phyloP scores from a whole-genome alignment of 1,284 basidiomycete genomes.

The Rhodotorula sp. region DNA sequence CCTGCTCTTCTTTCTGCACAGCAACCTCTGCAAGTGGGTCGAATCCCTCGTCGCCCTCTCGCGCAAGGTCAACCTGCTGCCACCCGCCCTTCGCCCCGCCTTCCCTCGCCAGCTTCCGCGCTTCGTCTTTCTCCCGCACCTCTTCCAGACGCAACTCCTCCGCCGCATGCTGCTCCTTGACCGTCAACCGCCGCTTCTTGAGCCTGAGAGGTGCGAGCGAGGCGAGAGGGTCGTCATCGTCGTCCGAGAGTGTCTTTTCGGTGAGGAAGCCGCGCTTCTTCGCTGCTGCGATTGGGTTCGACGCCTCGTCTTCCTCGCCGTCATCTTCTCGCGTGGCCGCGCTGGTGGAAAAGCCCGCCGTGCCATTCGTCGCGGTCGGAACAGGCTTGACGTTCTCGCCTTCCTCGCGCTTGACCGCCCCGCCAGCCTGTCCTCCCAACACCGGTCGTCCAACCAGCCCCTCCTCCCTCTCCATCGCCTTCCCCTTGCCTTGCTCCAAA shows the following conservation, averaged over 20 bases:
- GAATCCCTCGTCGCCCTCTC: background rate
- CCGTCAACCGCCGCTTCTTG: conserved; percentile 35
- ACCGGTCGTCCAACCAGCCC: conserved; percentile 1
- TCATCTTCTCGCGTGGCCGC: background rate
- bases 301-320: conserved; percentile 8
- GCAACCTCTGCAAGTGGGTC: background rate
- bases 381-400: background rate
- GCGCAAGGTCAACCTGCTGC: background rate
- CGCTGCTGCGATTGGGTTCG: background rate
- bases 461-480: conserved; percentile 7
- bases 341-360: too few species aligned
- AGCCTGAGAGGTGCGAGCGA: conserved; percentile 16
- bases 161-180: conserved; percentile 31
- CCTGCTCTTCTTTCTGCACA: background rate
- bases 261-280: conserved; percentile 22
- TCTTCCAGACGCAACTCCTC: conserved; percentile 2
- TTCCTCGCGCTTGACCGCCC: background rate
- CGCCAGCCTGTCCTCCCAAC: background rate
- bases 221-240: conserved; percentile 34
- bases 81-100: background rate
- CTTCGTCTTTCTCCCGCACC: conserved; percentile 11
- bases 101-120: conserved; percentile 1
- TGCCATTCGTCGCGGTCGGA: background rate
- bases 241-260: conserved; percentile 17
- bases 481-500: background rate